Base-by-base conservation (phyloP, 116 monocot species). In the Posidonia oceanica region DNA sequence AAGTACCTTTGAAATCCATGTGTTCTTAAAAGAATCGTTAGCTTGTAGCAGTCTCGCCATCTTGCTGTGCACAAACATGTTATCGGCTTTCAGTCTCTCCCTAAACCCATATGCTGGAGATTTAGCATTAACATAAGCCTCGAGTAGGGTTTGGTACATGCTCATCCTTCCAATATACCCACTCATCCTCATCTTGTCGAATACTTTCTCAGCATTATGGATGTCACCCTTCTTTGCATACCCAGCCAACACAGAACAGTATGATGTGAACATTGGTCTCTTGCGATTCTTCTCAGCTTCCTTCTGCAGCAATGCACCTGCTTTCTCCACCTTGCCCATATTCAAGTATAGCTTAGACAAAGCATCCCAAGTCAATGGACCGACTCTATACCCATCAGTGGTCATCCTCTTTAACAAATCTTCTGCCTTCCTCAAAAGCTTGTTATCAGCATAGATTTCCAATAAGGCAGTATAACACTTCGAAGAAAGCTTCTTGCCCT, bases 31-130 rank as follows among this genome's bases (percentile, higher is more conserved):
- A 15, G 80, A 74, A 63, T 91, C 87, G 22, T 79, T 76, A 5
- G 68, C 58, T 1, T n/a, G 64, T 69, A 96, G 51, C 64, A 79
- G 77, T 16, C 68, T 75, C 4, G 76, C 70, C 48, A 87, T 14
- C 0, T 13, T 16, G 58, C 75, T 78, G 65, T 77, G 85, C 0
- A 81, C 91, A 54, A 81, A 76, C 39, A 91, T 44, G 48, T 91
- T 91, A 67, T 91, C 95, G 17, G 79, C 91, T 63, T 78, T 88
- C 91, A 95, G 82, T 80, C 96, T 81, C 76, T 96, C 91, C 67
- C 80, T 80, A 52, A 96, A 89, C 59, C 96, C 96, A 63, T 96
- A 91, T 59, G 91, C 86, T n/a, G 96, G 91, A 66, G 55, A 38
- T 36, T 91, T 83, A 1, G 89, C 86, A 72, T 89, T 89, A 10